phyloP scores from a whole-genome alignment of 441 rosid genomes.

The Breynia disticha region DNA sequence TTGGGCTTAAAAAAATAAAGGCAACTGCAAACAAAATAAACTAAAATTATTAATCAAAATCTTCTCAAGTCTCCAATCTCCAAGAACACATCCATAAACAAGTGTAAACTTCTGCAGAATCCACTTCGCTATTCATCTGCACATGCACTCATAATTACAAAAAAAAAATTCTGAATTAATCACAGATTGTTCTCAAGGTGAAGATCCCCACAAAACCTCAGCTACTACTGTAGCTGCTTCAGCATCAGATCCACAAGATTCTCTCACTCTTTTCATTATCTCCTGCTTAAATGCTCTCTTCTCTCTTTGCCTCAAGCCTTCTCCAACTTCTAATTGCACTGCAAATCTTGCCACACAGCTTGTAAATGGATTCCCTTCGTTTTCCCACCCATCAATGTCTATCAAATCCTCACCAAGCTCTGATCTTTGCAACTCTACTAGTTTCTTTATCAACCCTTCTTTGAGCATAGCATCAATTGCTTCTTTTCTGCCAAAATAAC shows the following conservation, averaged over 20 bases:
- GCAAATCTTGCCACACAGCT: slow-evolving; percentile 65
- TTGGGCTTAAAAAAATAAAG: no score
- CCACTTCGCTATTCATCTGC: no score
- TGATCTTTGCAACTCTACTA: slow-evolving; percentile 49
- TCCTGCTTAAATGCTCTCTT: slow-evolving; percentile 48
- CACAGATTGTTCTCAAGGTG: slow-evolving; percentile 34
- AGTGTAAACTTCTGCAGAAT: background rate
- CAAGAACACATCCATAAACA: no score
- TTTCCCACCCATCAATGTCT: slow-evolving; percentile 20
- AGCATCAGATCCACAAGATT: slow-evolving; percentile 38
- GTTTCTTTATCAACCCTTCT: slow-evolving; percentile 34
- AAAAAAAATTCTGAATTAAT: background rate
- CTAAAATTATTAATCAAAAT: no score
- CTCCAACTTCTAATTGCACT: slow-evolving; percentile 66
- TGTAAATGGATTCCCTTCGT: slow-evolving; percentile 43
- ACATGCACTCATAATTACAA: background rate
- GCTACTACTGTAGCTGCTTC: slow-evolving; percentile 58
- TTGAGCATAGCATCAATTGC: slow-evolving; percentile 43
- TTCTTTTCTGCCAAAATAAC: slow-evolving; percentile 55
- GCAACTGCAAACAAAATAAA: no score
- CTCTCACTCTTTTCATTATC: slow-evolving; percentile 36
- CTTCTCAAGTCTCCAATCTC: no score
- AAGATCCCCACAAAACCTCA: slow-evolving; percentile 71
- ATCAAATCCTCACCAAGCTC: slow-evolving; percentile 51
- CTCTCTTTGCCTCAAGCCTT: slow-evolving; percentile 64